Evolutionary conservation across 768 basidiomycete genomes (phyloP).

Genomic region (Strobilomyces echinocephalus): DNA sequence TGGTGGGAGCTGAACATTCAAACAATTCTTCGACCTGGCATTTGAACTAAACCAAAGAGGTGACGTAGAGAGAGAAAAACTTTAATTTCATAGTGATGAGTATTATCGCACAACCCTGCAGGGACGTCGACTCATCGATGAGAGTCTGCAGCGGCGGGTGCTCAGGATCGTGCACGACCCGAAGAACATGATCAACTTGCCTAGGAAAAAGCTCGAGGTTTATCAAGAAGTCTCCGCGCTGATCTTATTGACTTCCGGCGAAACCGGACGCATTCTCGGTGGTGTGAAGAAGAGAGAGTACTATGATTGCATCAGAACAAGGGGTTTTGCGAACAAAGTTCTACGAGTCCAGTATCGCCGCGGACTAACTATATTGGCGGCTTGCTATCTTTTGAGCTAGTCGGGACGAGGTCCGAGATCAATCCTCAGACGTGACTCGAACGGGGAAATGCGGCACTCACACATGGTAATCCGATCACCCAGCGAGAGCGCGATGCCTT

Average conservation of each 20-base stretch:
- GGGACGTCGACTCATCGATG: not conserved
- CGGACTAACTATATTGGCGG: conserved; percentile 16
- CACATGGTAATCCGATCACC: conserved; percentile 83
- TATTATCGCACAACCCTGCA: not conserved
- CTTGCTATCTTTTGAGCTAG: conserved; percentile 42
- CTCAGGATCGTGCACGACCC: not conserved
- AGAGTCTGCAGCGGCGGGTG: not conserved
- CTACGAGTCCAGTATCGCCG: not conserved
- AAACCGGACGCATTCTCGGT: not conserved
- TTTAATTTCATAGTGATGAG: too few relatives aligned
- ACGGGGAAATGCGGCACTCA: conserved; percentile 21
- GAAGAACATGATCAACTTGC: too few relatives aligned
- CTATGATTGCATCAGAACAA: not conserved
- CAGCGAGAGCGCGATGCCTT: conserved; percentile 91
- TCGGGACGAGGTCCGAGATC: not conserved
- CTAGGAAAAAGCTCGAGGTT: too few relatives aligned
- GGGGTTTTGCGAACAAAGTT: not conserved
- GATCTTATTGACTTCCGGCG: not conserved
- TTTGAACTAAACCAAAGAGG: not conserved
- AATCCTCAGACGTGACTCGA: not conserved
- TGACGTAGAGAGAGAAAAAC: not conserved
- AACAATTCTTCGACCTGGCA: not conserved
- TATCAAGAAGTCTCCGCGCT: not conserved
- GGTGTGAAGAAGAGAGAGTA: not conserved
- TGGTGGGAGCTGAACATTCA: not conserved